phyloP scores from a whole-genome alignment of 129 eudicot genomes.

The Logfia minima region DNA sequence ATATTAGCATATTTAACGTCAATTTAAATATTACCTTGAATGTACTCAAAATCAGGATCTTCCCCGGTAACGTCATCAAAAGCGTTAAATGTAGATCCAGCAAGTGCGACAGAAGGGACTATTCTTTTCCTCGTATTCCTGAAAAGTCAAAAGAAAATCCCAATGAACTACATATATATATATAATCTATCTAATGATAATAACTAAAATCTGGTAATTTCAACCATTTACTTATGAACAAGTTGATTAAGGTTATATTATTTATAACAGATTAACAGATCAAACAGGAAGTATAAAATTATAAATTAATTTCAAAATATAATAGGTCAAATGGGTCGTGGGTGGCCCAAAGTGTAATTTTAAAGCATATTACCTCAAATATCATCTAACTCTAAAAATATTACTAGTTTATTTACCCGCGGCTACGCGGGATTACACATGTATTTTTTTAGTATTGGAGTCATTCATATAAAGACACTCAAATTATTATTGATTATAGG shows the following conservation, averaged over 20 bases:
- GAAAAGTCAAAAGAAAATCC: constrained; percentile 18
- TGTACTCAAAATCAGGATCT: constrained; percentile 79
- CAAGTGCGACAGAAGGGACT: constrained; percentile 59
- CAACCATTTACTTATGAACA: background rate
- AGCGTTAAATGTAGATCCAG: constrained; percentile 69
- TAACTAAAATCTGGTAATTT: background rate
- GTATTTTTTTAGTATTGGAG: no score
- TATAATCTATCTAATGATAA: background rate
- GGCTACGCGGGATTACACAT: no score
- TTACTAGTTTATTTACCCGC: no score
- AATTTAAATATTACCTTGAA: constrained; percentile 67
- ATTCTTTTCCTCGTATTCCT: constrained; percentile 70
- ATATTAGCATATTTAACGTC: constrained; percentile 11
- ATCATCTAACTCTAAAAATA: no score
- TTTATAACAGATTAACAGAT: no score
- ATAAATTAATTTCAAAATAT: no score
- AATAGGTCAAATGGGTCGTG: background rate
- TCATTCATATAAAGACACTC: no score
- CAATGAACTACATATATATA: background rate
- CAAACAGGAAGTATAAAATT: background rate
- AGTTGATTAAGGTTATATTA: background rate
- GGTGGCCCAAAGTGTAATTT: background rate
- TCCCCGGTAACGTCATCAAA: constrained; percentile 66
- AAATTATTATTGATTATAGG: no score
- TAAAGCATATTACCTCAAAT: background rate